Percentiles rank a stretch among this genome's conserved stretches.
Evolutionary conservation across 306 rosid genomes (phyloP).

Genomic region (Cotoneaster glaucophyllus): DNA sequence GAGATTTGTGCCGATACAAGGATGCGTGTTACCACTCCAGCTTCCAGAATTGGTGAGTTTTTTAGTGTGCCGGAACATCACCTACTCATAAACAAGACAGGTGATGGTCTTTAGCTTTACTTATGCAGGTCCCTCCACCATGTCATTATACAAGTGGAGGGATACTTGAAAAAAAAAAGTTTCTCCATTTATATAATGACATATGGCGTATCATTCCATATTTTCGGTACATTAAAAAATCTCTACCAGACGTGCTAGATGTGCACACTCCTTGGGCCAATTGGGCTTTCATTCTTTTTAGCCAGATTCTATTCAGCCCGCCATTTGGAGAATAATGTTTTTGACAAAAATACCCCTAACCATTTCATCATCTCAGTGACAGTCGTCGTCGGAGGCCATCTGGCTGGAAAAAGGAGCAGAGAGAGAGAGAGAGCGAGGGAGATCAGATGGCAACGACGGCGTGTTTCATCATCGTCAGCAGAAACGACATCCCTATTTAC

Average conservation of each 20-base stretch:
- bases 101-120: too few relatives aligned
- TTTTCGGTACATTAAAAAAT: too few relatives aligned
- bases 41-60: too few relatives aligned
- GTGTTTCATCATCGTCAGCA: constrained; percentile 92
- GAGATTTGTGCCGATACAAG: too few relatives aligned
- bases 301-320: not conserved
- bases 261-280: not conserved
- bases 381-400: not conserved
- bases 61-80: too few relatives aligned
- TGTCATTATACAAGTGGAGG: too few relatives aligned
- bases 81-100: too few relatives aligned
- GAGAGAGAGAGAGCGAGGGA: not conserved
- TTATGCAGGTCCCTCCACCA: too few relatives aligned
- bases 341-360: not conserved
- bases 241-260: not conserved
- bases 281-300: not conserved
- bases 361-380: not conserved
- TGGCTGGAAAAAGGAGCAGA: not conserved
- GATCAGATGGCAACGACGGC: constrained; percentile 80
- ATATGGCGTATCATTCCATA: too few relatives aligned
- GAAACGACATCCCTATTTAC: constrained; percentile 92
- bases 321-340: not conserved
- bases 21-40: too few relatives aligned
- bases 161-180: too few relatives aligned
- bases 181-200: too few relatives aligned